These are phyloP conservation scores for Priceomyces medius DNA, from an alignment of 805 yeast genomes.

Conservation along the genomic window DNA sequence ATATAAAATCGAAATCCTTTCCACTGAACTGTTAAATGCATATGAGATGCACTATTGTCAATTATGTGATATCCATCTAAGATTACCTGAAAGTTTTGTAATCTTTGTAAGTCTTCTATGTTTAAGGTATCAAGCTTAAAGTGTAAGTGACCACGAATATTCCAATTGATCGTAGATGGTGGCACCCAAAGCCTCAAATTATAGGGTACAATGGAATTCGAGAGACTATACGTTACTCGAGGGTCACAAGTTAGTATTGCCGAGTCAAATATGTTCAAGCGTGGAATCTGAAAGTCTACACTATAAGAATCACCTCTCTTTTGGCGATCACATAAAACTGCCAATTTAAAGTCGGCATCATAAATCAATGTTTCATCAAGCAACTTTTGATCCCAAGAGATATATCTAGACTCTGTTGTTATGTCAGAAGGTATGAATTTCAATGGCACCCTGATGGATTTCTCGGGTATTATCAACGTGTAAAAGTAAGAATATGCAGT, in stretches of 20 bases:
- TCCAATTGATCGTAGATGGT: conserved; percentile 23
- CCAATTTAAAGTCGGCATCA: conserved; percentile 19
- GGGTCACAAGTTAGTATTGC: conserved; percentile 31
- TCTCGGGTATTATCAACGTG: conserved; percentile 30
- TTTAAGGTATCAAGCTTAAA: not conserved
- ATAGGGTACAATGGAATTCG: conserved; percentile 36
- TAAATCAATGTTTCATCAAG: conserved; percentile 14
- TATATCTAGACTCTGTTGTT: not conserved
- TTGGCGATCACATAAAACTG: conserved; percentile 22
- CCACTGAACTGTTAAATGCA: conserved; percentile 34
- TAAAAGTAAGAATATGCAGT: conserved; percentile 37
- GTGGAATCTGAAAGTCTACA: conserved; percentile 8
- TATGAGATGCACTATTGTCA: conserved; percentile 13
- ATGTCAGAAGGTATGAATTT: not conserved
- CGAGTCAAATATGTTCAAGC: conserved; percentile 9
- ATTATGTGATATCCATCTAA: conserved; percentile 11
- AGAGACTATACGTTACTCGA: conserved; percentile 24
- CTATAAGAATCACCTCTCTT: conserved; percentile 17
- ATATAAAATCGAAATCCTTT: conserved; percentile 43
- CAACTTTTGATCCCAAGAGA: conserved; percentile 12
- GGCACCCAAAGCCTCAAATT: conserved; percentile 37
- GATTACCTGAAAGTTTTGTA: not conserved
- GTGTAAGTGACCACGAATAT: conserved; percentile 12
- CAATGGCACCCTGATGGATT: conserved; percentile 17
- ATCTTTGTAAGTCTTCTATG: not conserved